Evolutionary conservation across 345 rosid genomes (phyloP), one percentile per base, ranked within the genome.

Genomic region (Aurinia saxatilis): DNA sequence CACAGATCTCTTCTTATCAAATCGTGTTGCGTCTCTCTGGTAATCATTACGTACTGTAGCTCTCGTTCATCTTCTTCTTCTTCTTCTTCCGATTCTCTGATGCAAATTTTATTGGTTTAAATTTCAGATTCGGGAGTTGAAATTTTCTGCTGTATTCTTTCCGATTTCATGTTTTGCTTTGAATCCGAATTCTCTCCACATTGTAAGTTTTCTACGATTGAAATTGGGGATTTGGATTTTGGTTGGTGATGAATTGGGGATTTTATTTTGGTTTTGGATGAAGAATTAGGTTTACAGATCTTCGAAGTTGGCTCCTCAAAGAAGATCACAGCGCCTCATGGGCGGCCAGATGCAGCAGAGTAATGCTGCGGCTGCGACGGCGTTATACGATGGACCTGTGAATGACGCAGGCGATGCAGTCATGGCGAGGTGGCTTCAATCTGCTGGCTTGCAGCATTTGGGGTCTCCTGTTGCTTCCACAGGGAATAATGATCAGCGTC

Each of bases 271-370:
- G 31, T 27, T 63, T 49, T 56, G 74, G 70, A 53, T 63, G 82
- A 72, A 83, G 84, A 66, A 77, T 78, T 78, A 66, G 81, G 50
- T 70, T 19, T 75, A 68, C 76, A 78, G 86, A 93, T 90, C 84
- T 78, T 77, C 76, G 74, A 85, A 95, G 79, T 95, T 95, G 97
- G 99, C 97, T 81, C 97, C 99, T 34, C 99, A 88, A 80, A 93
- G 86, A 81, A 90, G 99, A 74, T 90, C 96, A 57, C 99, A 93
- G 90, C 99, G 99, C 96, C 99, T 70, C 97, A 76, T 78, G 82
- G 95, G 96, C 61, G 97, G 99, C 90, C 97, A 90, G 82, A 80
- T 90, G 99, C 97, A 86, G 95, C 99, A 90, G 81, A 80, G 56
- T 75, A 86, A 81, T 76, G 87, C 88, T 72, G 95, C 95, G 56